Evolutionary conservation across 352 stramenopile genomes (phyloP), one percentile per base, ranked within the genome.

Genomic region (Phytophthora palmivora): DNA sequence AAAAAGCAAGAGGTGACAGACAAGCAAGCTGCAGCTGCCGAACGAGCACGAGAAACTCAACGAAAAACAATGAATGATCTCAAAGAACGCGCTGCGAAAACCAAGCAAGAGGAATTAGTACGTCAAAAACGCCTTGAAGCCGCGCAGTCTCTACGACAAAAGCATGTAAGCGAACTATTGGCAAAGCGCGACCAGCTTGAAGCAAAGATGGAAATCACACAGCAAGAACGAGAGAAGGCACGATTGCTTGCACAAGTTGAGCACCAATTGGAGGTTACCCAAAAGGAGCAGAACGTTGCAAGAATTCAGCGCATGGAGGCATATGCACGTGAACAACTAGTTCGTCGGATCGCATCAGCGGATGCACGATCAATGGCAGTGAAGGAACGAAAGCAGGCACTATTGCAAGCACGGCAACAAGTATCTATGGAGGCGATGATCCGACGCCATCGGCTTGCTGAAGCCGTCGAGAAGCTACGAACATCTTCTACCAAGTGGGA

Each of bases 271-370:
- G 59, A 54, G 26, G 46, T 76, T 11, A 63, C 88, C 24, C 81
- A 91, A 43, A 88, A 87, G 45, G 69, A 82, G 36, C 66, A 89
- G 22, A 92, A 88, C 11, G 82, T 92, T 21, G 78, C 87, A 51
- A 81, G 85, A 7, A 76, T 94, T 59, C 88, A 91, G 50, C 71
- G 84, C 14, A 79, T 91, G 36, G 82, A 91, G 5, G 78, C 80
- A 42, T 92, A 92, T 56, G 80, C 79, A 33, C 83, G 83, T 0
- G 36, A 80, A 32, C 77, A 91, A 32, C 72, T 89, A 39, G 41
- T 88, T 6, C 69, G 74, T 21, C 67, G 71, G 8, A 92, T 94
- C 16, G 34, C 76, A 9, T 76, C 82, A 1, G 80, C 85, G 28
- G 85, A 94, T 58, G 75, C 72, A 14, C 71, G 79, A 18, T 91